Evolutionary conservation across 148 eudicot species (phyloP).

Genomic region (Rhododendron simsii): DNA sequence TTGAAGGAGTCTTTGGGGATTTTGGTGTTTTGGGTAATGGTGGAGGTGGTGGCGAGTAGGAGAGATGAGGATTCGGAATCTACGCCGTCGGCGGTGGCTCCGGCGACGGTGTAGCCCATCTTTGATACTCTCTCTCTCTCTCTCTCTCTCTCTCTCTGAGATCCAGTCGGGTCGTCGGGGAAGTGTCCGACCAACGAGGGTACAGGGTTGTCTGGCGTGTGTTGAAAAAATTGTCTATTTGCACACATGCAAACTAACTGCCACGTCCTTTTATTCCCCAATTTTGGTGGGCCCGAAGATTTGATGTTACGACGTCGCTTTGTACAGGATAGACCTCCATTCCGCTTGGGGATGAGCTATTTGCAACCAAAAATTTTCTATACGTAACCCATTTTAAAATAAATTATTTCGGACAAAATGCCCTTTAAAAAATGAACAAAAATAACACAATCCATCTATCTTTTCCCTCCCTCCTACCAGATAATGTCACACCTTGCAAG

Average conservation of each 20-base stretch:
- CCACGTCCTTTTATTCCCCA: too few species aligned
- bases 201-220: neutral
- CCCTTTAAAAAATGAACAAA: too few species aligned
- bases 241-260: neutral
- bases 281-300: neutral
- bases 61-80: neutral
- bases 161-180: neutral
- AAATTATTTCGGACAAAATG: too few species aligned
- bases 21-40: neutral
- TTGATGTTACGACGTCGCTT: neutral
- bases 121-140: neutral
- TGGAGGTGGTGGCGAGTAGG: neutral
- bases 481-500: too few species aligned
- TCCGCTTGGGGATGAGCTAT: accelerated
- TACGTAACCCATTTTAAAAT: too few species aligned
- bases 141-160: neutral
- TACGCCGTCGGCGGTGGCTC: neutral
- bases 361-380: too few species aligned
- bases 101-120: neutral
- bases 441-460: too few species aligned
- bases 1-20: conserved; percentile 54
- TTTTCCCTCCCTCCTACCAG: too few species aligned
- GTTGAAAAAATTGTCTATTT: neutral
- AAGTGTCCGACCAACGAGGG: neutral
- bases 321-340: neutral